A percentile compares a stretch with the other conserved stretches of the same genome.
Evolutionary conservation across 2,329 filamentous ascomycete genomes (phyloP).

Genomic region (Diaporthe eres): DNA sequence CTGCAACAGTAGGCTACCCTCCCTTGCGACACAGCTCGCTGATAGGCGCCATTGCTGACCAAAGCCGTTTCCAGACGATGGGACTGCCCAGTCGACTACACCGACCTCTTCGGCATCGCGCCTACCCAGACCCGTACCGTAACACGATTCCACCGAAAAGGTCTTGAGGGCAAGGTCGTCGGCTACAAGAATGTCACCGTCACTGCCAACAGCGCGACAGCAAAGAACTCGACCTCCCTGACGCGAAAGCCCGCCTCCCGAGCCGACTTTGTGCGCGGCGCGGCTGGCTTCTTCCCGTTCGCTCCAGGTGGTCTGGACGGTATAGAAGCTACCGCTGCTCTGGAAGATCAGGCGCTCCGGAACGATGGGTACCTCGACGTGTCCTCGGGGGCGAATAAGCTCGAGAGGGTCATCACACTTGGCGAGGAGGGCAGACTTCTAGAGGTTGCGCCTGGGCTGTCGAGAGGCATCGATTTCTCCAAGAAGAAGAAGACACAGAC

Average conservation of each 20-base stretch:
- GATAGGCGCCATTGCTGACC: conserved; percentile 27
- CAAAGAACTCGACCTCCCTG: conserved; percentile 94
- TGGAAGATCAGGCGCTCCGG: conserved; percentile 81
- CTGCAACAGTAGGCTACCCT: conserved; percentile 78
- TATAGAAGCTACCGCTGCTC: conserved; percentile 86
- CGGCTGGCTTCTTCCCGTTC: conserved; percentile 94
- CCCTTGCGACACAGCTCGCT: background rate
- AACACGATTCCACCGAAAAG: conserved; percentile 91
- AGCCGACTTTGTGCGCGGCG: conserved; percentile 92
- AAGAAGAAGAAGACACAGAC: conserved; percentile 70
- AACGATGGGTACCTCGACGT: conserved; percentile 59
- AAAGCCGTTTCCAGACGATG: conserved; percentile 64
- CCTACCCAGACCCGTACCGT: conserved; percentile 96
- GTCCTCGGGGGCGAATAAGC: conserved; percentile 63
- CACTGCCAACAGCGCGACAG: conserved; percentile 88
- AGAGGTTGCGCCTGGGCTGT: conserved; percentile 85
- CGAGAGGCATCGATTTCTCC: conserved; percentile 80
- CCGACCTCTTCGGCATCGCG: conserved; percentile 87
- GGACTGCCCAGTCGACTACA: conserved; percentile 85
- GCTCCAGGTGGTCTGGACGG: conserved; percentile 90
- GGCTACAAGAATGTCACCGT: conserved; percentile 96
- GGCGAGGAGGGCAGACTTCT: conserved; percentile 83
- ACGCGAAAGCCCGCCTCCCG: conserved; percentile 87
- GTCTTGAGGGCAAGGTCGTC: conserved; percentile 91
- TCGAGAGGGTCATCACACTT: conserved; percentile 91